Evolutionary conservation across 1,139 yeast genomes (phyloP), one percentile per base, ranked within the genome.

Genomic region (Nadsonia starkeyi-henricii): DNA sequence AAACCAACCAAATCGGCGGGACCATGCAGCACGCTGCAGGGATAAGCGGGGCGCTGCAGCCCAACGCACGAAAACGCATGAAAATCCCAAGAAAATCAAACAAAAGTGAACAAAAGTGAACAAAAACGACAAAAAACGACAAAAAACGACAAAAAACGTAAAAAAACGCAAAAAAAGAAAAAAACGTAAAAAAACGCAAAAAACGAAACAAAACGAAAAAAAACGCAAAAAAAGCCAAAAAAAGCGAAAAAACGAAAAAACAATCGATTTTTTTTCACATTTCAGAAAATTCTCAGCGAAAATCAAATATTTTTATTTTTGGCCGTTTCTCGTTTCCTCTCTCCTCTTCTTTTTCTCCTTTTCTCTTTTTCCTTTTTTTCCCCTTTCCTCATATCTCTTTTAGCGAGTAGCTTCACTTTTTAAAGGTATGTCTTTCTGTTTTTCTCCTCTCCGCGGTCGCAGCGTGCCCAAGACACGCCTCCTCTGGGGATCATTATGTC

Each of bases 341-440:
- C 43, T 37, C 39, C 19, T 33, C 42, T 41, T 28, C 43, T 37
- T 47, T 37, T 33, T 30, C 21, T 30, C 20, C 30, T 20, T 19
- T 20, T 23, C 28, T 26, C 18, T 17, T 46, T 30, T 47, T 44
- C 39, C 42, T 41, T 47, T 47, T 41, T 47, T 42, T 47, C 28
- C 23, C 18, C 41, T 41, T 42, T 45, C 30, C 41, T 45, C 45
- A 41, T 43, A 41, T 45, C 47, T 42, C 45, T 43, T 42, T 44
- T 42, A 44, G 46, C 48, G 39, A 12, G 39, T 33, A 33, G 39
- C 39, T 33, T 33, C 39, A 13, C 9, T 33, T 13, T 33, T 33
- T 33, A 33, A 33, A 33, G 39, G 23, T n/a, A 18, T 9, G 45
- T 43, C 23, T 43, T 43, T 17, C 13, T 43, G 9, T 23, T 23